Evolutionary conservation across 2,329 filamentous ascomycete species (phyloP).

Genomic region (Macroventuria anomochaeta): DNA sequence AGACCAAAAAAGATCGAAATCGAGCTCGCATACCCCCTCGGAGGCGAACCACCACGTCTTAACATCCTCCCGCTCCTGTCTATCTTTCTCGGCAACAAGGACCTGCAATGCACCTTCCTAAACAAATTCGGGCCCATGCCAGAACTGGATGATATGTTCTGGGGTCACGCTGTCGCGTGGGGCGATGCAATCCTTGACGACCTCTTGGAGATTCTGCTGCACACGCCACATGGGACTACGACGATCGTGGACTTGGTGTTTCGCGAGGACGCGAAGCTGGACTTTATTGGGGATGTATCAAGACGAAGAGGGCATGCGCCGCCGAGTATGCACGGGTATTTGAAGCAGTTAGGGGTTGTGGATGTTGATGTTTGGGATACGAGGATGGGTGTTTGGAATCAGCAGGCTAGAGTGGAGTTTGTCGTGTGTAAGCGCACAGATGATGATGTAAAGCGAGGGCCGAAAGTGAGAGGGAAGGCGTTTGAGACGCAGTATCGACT

Average conservation of each 20-base stretch:
- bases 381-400: not conserved
- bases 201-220: not conserved
- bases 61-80: not conserved
- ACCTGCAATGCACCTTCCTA: slow-evolving; percentile 7
- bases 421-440: not conserved
- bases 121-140: slow-evolving; percentile 10
- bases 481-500: slow-evolving; percentile 3
- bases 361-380: not conserved
- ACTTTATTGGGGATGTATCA: not conserved
- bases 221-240: not conserved
- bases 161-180: slow-evolving; percentile 2
- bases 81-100: not conserved
- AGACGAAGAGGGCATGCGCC: not conserved
- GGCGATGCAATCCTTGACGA: slow-evolving; percentile 6
- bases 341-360: not conserved
- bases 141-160: slow-evolving; percentile 1
- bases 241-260: slow-evolving; percentile 2
- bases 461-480: not conserved
- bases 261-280: not conserved
- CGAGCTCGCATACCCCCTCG: slow-evolving; percentile 1
- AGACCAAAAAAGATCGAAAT: slow-evolving; percentile 8
- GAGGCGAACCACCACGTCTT: not conserved
- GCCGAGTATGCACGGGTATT: not conserved
- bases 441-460: not conserved
- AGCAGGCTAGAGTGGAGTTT: slow-evolving; percentile 3